Percentiles rank a stretch among this genome's conserved stretches.
Evolutionary conservation across 2,329 filamentous ascomycete species (phyloP).

Genomic region (Pyrenophora graminea): DNA sequence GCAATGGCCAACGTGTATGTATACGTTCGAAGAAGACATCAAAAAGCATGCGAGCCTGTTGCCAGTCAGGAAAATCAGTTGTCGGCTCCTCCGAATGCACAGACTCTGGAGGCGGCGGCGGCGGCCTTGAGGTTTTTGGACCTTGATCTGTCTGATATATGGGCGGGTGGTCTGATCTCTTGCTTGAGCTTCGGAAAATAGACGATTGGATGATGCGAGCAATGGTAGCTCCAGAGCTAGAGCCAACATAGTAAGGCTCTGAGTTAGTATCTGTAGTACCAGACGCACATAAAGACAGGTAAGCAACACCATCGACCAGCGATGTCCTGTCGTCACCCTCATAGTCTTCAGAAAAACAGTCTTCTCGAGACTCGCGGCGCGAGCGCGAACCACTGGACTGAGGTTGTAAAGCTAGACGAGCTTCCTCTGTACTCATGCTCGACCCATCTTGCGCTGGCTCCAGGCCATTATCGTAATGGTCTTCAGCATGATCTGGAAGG

Average conservation of each 20-base stretch:
- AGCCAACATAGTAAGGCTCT: constrained; percentile 35
- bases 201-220: constrained; percentile 34
- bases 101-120: constrained; percentile 8
- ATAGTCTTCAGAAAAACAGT: constrained; percentile 16
- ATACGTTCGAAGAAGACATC: constrained; percentile 33
- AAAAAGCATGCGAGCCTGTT: constrained; percentile 27
- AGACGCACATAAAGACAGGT: constrained; percentile 34
- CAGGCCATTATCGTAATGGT: constrained; percentile 23
- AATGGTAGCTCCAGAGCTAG: constrained; percentile 35
- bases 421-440: background rate
- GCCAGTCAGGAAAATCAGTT: constrained; percentile 15
- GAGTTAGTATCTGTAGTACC: constrained; percentile 28
- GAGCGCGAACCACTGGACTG: constrained; percentile 1
- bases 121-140: background rate
- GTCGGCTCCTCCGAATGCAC: constrained; percentile 1
- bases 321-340: constrained; percentile 29
- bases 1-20: constrained; percentile 33
- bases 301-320: constrained; percentile 33
- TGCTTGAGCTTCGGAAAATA: constrained; percentile 22
- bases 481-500: constrained; percentile 30
- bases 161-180: constrained; percentile 1
- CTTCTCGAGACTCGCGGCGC: constrained; percentile 10
- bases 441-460: background rate
- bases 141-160: background rate
- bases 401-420: background rate